Conservation (phyloP, 805 yeast species). For the Metahyphopichia silvanorum region DNA sequence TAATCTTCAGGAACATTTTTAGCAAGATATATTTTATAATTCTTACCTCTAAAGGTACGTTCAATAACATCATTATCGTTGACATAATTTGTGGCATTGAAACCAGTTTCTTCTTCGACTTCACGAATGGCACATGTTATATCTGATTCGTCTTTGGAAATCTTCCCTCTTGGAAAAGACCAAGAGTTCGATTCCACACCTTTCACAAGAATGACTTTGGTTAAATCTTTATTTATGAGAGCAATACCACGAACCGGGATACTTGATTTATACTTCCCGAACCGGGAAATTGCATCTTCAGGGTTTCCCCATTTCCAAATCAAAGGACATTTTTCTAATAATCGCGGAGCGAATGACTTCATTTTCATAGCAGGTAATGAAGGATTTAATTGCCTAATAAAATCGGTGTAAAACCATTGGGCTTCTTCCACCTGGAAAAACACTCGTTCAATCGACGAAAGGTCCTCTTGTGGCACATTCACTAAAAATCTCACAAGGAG, state of each 20-base stretch:
- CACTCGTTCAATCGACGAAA: constrained; percentile 74
- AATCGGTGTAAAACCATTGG: constrained; percentile 95
- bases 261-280: constrained; percentile 79
- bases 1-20: constrained; percentile 75
- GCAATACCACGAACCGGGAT: constrained; percentile 98
- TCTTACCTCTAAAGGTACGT: constrained; percentile 77
- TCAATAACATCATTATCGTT: constrained; percentile 74
- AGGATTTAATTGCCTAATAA: constrained; percentile 68
- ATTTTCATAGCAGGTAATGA: constrained; percentile 72
- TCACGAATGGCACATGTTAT: constrained; percentile 88
- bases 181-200: constrained; percentile 79
- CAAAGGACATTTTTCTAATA: constrained; percentile 68
- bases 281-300: constrained; percentile 70
- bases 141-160: constrained; percentile 89
- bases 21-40: constrained; percentile 77
- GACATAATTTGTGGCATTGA: constrained; percentile 67
- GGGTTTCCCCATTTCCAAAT: constrained; percentile 87
- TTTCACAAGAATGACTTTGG: constrained; percentile 73
- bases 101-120: constrained; percentile 90
- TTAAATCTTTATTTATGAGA: constrained; percentile 65
- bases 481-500: constrained; percentile 84
- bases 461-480: constrained; percentile 89
- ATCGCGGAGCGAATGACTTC: constrained; percentile 66
- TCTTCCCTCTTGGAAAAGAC: constrained; percentile 98
- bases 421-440: constrained; percentile 97